A percentile compares a stretch with the other conserved stretches of the same genome.
phyloP scores from a whole-genome alignment of 495 filamentous ascomycete species.

The Penicillium dipodomyicola region DNA sequence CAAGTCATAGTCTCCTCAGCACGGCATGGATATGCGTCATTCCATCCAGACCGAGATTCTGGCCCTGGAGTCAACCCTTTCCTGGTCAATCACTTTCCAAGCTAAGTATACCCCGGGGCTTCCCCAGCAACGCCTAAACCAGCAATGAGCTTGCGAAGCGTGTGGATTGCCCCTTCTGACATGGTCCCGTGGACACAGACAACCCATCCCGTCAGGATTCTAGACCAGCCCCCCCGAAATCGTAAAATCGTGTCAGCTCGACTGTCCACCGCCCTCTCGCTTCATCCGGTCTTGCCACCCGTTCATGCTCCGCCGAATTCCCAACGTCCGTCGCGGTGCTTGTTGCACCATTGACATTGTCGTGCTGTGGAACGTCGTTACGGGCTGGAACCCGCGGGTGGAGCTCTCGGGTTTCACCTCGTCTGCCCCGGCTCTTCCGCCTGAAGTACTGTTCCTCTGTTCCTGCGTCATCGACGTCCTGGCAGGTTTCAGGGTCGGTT shows the following conservation, averaged over 20 bases:
- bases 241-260: conserved; percentile 11
- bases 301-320: conserved; percentile 57
- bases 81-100: conserved; percentile 13
- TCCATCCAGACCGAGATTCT: conserved; percentile 9
- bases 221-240: conserved; percentile 14
- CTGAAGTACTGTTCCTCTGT: conserved; percentile 9
- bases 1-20: conserved; percentile 7
- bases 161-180: conserved; percentile 5
- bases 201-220: conserved; percentile 7
- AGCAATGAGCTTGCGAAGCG: conserved; percentile 7
- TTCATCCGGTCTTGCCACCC: conserved; percentile 54
- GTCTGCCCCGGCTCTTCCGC: conserved; percentile 18
- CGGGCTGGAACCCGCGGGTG: conserved; percentile 32
- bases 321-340: conserved; percentile 49
- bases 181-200: conserved; percentile 2
- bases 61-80: conserved; percentile 8
- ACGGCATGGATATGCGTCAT: conserved; percentile 12
- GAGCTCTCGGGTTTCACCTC: conserved; percentile 28
- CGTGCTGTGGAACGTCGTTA: conserved; percentile 53
- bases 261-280: conserved; percentile 27
- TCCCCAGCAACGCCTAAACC: conserved; percentile 9
- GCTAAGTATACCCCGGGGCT: conserved; percentile 1
- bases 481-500: conserved; percentile 24
- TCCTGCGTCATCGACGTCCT: conserved; percentile 19
- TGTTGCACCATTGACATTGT: conserved; percentile 46